Percentiles rank a stretch among this genome's conserved stretches.
Conservation (phyloP, 495 filamentous ascomycete species). For the Cryomyces minteri region DNA sequence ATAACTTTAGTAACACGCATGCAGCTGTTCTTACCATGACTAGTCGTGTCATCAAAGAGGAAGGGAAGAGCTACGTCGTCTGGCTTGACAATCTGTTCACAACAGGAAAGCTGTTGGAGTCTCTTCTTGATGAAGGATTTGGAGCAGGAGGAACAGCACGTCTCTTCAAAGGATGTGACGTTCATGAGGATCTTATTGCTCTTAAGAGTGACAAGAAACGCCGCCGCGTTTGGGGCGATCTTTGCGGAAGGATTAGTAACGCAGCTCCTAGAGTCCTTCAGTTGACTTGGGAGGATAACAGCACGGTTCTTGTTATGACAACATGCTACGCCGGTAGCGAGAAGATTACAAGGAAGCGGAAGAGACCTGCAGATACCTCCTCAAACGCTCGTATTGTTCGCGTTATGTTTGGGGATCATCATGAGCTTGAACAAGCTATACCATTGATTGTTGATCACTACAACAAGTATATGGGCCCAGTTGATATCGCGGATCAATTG, state of each 20-base stretch:
- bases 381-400: not conserved
- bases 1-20: no score
- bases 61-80: not conserved
- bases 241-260: no score
- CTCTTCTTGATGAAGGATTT: no score
- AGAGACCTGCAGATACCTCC: not conserved
- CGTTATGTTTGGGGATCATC: not conserved
- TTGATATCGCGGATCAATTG: not conserved
- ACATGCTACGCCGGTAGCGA: not conserved
- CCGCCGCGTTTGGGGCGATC: no score
- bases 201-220: no score
- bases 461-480: not conserved
- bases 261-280: no score
- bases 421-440: not conserved
- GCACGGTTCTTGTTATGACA: not conserved
- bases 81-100: not conserved
- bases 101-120: not conserved
- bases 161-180: no score
- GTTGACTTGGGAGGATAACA: not conserved
- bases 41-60: no score
- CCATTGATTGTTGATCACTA: not conserved
- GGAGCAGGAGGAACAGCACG: no score
- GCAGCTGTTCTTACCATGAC: no score
- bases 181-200: no score
- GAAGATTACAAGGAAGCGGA: not conserved